Conservation (phyloP, 371 early-diverging fungal species). For the Apophysomyces variabilis region DNA sequence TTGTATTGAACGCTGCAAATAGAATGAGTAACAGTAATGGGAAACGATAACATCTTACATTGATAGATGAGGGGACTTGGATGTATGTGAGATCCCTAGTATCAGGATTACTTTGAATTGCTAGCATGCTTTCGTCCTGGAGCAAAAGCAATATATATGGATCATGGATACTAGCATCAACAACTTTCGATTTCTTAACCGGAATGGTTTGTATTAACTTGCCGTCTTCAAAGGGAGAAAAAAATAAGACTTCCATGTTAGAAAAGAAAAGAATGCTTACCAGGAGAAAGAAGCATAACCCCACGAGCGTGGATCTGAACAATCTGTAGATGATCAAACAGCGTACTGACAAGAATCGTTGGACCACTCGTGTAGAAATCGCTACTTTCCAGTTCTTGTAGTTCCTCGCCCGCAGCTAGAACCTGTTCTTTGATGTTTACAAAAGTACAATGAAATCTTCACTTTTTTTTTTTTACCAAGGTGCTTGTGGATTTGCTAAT, state of each 20-base stretch:
- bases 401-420: slow-evolving; percentile 82
- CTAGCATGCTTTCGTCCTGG: slow-evolving; percentile 64
- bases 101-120: slow-evolving; percentile 61
- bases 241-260: background rate
- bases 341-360: slow-evolving; percentile 74
- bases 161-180: slow-evolving; percentile 79
- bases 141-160: slow-evolving; percentile 80
- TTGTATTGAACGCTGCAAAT: background rate
- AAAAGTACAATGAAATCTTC: slow-evolving; percentile 1
- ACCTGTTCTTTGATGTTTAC: slow-evolving; percentile 43
- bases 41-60: slow-evolving; percentile 31
- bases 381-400: slow-evolving; percentile 76
- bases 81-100: slow-evolving; percentile 50
- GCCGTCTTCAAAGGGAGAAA: slow-evolving; percentile 48
- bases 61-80: slow-evolving; percentile 42
- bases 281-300: slow-evolving; percentile 67
- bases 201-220: slow-evolving; percentile 62
- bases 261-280: slow-evolving; percentile 25
- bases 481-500: slow-evolving; percentile 72
- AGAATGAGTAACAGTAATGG: slow-evolving; percentile 1
- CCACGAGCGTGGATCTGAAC: slow-evolving; percentile 84
- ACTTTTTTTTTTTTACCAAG: slow-evolving; percentile 45
- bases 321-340: slow-evolving; percentile 68
- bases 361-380: slow-evolving; percentile 81
- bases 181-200: slow-evolving; percentile 66